Percentiles rank a stretch among this genome's conserved stretches.
phyloP scores from a whole-genome alignment of 495 filamentous ascomycete genomes.

The Penicillium samsonianum region DNA sequence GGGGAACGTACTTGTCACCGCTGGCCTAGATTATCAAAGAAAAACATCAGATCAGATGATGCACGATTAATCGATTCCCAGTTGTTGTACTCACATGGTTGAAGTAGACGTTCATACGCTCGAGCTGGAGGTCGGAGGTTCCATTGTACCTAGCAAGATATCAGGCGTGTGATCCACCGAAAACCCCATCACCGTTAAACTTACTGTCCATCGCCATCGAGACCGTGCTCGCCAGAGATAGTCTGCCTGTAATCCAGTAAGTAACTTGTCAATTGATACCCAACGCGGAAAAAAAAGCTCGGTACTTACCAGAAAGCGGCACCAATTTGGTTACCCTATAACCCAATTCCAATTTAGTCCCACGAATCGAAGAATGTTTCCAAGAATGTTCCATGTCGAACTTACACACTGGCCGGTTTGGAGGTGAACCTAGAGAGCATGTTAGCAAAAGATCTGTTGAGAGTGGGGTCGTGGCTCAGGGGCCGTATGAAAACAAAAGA shows the following conservation, averaged over 20 bases:
- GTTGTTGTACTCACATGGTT: slow-evolving; percentile 73
- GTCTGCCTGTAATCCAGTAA: slow-evolving; percentile 68
- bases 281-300: slow-evolving; percentile 9
- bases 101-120: slow-evolving; percentile 99
- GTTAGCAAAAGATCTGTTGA: slow-evolving; percentile 34
- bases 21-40: slow-evolving; percentile 62
- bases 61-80: not conserved
- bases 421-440: slow-evolving; percentile 77
- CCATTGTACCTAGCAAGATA: slow-evolving; percentile 79
- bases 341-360: slow-evolving; percentile 34
- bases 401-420: slow-evolving; percentile 99
- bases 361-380: slow-evolving; percentile 10
- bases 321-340: slow-evolving; percentile 99
- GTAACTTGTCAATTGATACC: slow-evolving; percentile 29
- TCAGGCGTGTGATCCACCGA: slow-evolving; percentile 29
- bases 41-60: slow-evolving; percentile 15
- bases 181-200: slow-evolving; percentile 38
- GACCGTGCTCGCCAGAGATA: slow-evolving; percentile 98
- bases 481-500: slow-evolving; percentile 35
- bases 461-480: slow-evolving; percentile 50
- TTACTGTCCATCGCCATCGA: slow-evolving; percentile 92
- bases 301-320: slow-evolving; percentile 91
- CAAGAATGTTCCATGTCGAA: slow-evolving; percentile 24
- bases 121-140: slow-evolving; percentile 95
- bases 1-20: slow-evolving; percentile 98